Percentiles rank a stretch among this genome's conserved stretches.
These are phyloP conservation scores for Letharia lupina DNA, from an alignment of 495 filamentous ascomycete species.

Conservation along the genomic window DNA sequence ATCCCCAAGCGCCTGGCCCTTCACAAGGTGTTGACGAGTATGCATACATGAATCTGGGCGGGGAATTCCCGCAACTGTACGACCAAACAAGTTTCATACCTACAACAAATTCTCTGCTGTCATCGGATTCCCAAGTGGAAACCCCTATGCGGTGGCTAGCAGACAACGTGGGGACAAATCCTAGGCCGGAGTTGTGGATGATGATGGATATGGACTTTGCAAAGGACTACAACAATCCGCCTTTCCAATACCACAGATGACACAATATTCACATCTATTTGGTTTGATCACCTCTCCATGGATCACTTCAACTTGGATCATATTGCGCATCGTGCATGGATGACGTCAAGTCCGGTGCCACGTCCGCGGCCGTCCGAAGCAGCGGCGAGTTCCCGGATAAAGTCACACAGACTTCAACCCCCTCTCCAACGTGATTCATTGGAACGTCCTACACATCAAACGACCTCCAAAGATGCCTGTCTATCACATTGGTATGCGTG, in stretches of 20 bases:
- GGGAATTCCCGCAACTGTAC: background rate
- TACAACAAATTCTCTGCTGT: background rate
- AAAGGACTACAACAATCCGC: constrained; percentile 3
- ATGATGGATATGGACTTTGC: constrained; percentile 6
- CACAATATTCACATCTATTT: too few species aligned
- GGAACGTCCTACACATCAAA: background rate
- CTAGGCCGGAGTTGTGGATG: background rate
- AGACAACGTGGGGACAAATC: background rate
- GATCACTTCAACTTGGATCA: too few species aligned
- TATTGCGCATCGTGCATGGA: too few species aligned
- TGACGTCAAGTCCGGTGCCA: too few species aligned
- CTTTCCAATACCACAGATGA: background rate
- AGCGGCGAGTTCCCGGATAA: background rate
- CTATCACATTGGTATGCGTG: background rate
- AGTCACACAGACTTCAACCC: background rate
- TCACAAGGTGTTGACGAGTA: background rate
- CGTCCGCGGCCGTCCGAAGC: too few species aligned
- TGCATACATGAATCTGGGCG: background rate
- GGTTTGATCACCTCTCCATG: too few species aligned
- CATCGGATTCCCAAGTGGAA: background rate
- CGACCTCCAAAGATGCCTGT: background rate
- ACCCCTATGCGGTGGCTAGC: constrained; percentile 5
- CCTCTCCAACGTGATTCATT: background rate
- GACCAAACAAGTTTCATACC: background rate
- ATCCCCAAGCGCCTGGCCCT: background rate